These are phyloP conservation scores for Nothophaeocryptopus gaeumannii DNA, from an alignment of 2,329 filamentous ascomycete genomes.

Conservation along the genomic window DNA sequence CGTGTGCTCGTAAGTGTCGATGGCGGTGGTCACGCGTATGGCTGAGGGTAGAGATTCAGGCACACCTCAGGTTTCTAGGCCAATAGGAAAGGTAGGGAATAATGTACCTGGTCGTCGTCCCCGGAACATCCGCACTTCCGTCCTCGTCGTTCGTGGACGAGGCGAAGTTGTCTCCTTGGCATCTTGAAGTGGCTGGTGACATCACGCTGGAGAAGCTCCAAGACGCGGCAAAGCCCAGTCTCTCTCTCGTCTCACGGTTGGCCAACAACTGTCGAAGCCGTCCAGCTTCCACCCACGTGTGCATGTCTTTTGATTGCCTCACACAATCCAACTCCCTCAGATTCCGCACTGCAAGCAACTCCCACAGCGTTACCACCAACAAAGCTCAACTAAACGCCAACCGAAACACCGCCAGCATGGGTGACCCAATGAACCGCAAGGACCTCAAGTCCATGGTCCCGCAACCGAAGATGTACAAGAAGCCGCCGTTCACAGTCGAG, in stretches of 20 bases:
- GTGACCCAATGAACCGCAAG: conserved; percentile 35
- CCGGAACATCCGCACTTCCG: too few species aligned
- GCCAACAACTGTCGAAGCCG: too few species aligned
- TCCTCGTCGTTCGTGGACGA: too few species aligned
- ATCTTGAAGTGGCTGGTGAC: too few species aligned
- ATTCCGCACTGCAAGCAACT: conserved; percentile 3
- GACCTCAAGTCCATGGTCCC: conserved; percentile 50
- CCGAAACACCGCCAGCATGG: conserved; percentile 26
- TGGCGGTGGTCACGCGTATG: too few species aligned
- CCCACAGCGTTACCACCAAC: neutral
- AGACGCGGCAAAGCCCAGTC: too few species aligned
- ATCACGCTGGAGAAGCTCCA: too few species aligned
- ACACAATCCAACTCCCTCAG: neutral
- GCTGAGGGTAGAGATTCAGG: neutral
- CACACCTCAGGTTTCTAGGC: neutral
- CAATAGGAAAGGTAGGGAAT: too few species aligned
- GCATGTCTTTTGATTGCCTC: conserved; percentile 23
- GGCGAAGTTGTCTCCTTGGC: too few species aligned
- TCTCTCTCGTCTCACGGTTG: too few species aligned
- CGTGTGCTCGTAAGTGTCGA: neutral
- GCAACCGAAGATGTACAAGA: conserved; percentile 53
- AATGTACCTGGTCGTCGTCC: too few species aligned
- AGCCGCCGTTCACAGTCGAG: conserved; percentile 73
- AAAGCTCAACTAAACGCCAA: neutral
- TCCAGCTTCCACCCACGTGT: neutral